phyloP scores from a whole-genome alignment of 2,329 filamentous ascomycete species.

The Talaromyces piceae region DNA sequence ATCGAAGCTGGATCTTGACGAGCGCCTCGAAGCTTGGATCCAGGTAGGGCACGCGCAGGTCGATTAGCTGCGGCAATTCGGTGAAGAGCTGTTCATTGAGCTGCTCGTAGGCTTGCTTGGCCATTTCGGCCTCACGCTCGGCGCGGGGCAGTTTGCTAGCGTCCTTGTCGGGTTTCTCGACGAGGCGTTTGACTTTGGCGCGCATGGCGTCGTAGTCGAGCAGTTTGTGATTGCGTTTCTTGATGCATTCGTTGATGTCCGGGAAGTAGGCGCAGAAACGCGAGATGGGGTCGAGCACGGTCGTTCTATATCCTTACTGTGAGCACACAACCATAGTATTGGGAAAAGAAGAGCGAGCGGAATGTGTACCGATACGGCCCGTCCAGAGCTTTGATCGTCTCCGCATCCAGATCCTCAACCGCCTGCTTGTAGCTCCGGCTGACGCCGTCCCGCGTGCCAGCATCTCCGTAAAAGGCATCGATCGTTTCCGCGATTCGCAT shows the following conservation, averaged over 20 bases:
- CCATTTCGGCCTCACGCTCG: constrained; percentile 94
- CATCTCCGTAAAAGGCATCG: constrained; percentile 97
- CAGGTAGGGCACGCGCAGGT: constrained; percentile 91
- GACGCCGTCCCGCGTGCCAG: constrained; percentile 88
- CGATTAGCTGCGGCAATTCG: constrained; percentile 91
- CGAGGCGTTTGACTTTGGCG: constrained; percentile 91
- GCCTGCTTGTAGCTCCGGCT: constrained; percentile 97
- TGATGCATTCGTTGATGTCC: constrained; percentile 98
- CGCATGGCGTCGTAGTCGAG: constrained; percentile 96
- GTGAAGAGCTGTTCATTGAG: constrained; percentile 92
- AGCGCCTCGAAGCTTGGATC: constrained; percentile 96
- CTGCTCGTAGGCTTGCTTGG: constrained; percentile 87
- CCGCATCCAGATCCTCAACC: constrained; percentile 92
- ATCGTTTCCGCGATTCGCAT: constrained; percentile 99
- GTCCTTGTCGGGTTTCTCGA: constrained; percentile 98
- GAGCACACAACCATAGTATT: constrained; percentile 5
- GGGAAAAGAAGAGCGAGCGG: not conserved
- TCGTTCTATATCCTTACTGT: constrained; percentile 50
- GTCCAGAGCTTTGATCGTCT: constrained; percentile 97
- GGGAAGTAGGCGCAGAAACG: constrained; percentile 98
- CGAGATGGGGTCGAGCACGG: constrained; percentile 89
- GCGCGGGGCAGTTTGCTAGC: constrained; percentile 90
- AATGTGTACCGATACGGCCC: constrained; percentile 70
- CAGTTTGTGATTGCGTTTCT: constrained; percentile 97
- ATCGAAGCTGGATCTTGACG: constrained; percentile 95